These are phyloP conservation scores for Globisporangium irregulare DNA, from an alignment of 352 stramenopile genomes.

Conservation along the genomic window DNA sequence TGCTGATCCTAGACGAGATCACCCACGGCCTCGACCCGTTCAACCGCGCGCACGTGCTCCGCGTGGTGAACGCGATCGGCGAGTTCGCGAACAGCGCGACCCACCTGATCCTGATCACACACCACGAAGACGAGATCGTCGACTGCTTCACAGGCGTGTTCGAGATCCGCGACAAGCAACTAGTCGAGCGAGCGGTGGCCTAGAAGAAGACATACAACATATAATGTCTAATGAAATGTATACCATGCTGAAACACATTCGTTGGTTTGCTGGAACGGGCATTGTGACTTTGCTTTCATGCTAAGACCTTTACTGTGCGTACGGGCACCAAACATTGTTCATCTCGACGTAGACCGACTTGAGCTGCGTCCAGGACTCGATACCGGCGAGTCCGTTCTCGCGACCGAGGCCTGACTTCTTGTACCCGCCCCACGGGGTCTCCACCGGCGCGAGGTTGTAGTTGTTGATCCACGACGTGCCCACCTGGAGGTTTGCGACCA, in stretches of 20 bases:
- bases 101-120: slow-evolving; percentile 89
- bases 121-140: slow-evolving; percentile 90
- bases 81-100: slow-evolving; percentile 35
- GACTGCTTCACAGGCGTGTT: slow-evolving; percentile 77
- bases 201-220: slow-evolving; percentile 15
- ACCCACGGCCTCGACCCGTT: slow-evolving; percentile 89
- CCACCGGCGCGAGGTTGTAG: slow-evolving; percentile 86
- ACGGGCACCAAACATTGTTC: slow-evolving; percentile 69
- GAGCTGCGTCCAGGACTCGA: slow-evolving; percentile 89
- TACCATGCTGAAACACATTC: not conserved
- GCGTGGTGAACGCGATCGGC: slow-evolving; percentile 73
- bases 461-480: slow-evolving; percentile 90
- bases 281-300: not conserved
- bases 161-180: slow-evolving; percentile 69
- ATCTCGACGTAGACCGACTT: slow-evolving; percentile 90
- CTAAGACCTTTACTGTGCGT: slow-evolving; percentile 27
- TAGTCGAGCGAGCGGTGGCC: slow-evolving; percentile 26
- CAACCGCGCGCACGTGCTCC: slow-evolving; percentile 74
- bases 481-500: slow-evolving; percentile 64
- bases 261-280: not conserved
- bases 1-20: slow-evolving; percentile 92
- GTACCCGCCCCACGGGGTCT: slow-evolving; percentile 88
- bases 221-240: not conserved
- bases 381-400: slow-evolving; percentile 87
- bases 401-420: slow-evolving; percentile 91